Percentiles rank a stretch among this genome's conserved stretches.
phyloP scores from a whole-genome alignment of 345 rosid species.

The Dovyalis caffra region DNA sequence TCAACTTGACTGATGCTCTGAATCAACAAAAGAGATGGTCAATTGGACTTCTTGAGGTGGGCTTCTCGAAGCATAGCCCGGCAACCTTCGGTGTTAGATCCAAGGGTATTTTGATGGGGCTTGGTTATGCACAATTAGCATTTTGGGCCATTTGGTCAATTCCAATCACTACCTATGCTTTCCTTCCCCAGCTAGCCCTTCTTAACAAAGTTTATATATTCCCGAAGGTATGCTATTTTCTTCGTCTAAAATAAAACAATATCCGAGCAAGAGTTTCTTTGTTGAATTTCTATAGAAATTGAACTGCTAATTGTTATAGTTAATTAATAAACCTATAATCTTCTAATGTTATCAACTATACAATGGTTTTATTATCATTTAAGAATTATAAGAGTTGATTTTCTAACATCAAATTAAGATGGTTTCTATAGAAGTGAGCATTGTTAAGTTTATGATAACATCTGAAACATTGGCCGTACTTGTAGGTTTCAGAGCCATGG shows the following conservation, averaged over 20 bases:
- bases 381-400: no score
- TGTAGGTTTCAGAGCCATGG: conserved; percentile 63
- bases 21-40: conserved; percentile 68
- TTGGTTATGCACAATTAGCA: conserved; percentile 40
- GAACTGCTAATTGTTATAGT: no score
- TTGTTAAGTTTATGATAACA: no score
- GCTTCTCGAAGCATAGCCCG: conserved; percentile 39
- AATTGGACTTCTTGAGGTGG: conserved; percentile 54
- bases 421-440: no score
- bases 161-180: conserved; percentile 46
- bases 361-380: no score
- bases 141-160: conserved; percentile 53
- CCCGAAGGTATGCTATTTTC: conserved; percentile 44
- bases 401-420: no score
- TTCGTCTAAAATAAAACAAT: no score
- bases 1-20: conserved; percentile 38
- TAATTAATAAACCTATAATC: no score
- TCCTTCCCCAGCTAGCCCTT: conserved; percentile 67
- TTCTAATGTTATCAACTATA: no score
- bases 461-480: no score
- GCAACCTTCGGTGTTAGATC: conserved; percentile 42
- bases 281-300: no score
- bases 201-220: conserved; percentile 42
- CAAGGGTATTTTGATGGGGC: conserved; percentile 39
- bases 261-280: no score